These are phyloP conservation scores for Escovopsis sp. DNA, from an alignment of 2,329 filamentous ascomycete species.

Conservation along the genomic window DNA sequence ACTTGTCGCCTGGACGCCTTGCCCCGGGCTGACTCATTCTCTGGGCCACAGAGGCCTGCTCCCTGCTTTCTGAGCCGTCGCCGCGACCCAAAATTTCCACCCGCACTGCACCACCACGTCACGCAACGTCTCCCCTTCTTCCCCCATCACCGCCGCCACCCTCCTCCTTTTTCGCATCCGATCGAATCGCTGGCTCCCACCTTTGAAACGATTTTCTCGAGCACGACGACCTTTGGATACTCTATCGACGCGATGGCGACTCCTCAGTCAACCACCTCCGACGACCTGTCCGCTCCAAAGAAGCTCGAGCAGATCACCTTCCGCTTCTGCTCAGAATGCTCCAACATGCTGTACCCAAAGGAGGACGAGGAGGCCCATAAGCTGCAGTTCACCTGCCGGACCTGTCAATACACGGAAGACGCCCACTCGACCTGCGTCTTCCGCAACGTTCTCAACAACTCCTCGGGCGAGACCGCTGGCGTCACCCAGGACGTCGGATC, in stretches of 20 bases:
- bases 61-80: no score
- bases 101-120: neutral
- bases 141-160: neutral
- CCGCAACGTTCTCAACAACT: conserved; percentile 83
- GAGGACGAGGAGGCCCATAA: conserved; percentile 75
- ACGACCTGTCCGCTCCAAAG: conserved; percentile 31
- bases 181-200: neutral
- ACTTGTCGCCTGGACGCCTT: no score
- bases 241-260: conserved; percentile 34
- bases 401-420: conserved; percentile 80
- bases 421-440: conserved; percentile 86
- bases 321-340: conserved; percentile 96
- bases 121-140: neutral
- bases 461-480: conserved; percentile 87
- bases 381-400: conserved; percentile 90
- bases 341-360: conserved; percentile 95
- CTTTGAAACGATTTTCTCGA: neutral
- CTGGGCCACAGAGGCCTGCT: no score
- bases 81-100: neutral
- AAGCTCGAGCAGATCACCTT: conserved; percentile 76
- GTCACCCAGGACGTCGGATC: conserved; percentile 94
- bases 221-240: neutral
- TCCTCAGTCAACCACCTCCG: conserved; percentile 34
- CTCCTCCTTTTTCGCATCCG: neutral
- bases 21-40: no score